Percentiles rank a stretch among this genome's conserved stretches.
phyloP scores from a whole-genome alignment of 208 protist genomes.

The Crithidia acanthocephali region DNA sequence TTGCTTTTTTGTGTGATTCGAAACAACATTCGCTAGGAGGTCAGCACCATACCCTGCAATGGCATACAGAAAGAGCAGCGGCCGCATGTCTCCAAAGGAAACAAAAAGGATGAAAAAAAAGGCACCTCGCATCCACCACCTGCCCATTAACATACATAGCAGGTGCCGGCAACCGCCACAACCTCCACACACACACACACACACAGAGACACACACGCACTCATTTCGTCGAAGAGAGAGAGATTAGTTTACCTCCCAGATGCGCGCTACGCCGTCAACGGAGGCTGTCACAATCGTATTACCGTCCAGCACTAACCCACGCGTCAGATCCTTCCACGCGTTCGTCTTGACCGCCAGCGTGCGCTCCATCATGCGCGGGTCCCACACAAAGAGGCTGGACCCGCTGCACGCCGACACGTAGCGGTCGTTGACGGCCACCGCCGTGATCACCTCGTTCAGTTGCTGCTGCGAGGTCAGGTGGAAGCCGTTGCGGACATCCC shows the following conservation, averaged over 20 bases:
- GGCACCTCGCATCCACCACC: no score
- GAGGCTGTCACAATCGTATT: slow-evolving; percentile 83
- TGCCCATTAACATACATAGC: no score
- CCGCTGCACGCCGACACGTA: slow-evolving; percentile 81
- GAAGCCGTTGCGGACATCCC: slow-evolving; percentile 81
- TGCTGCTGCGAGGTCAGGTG: slow-evolving; percentile 59
- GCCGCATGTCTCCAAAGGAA: no score
- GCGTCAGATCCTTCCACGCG: slow-evolving; percentile 87
- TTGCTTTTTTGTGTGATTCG: no score
- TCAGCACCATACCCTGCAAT: no score
- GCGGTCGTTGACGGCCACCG: slow-evolving; percentile 72
- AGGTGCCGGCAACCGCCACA: no score
- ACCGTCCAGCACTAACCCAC: slow-evolving; percentile 82
- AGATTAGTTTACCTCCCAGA: slow-evolving; percentile 71
- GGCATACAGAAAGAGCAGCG: no score
- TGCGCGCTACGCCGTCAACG: slow-evolving; percentile 82
- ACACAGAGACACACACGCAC: not conserved
- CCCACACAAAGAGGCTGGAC: slow-evolving; percentile 82
- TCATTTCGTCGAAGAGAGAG: no score
- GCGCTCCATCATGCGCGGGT: slow-evolving; percentile 64
- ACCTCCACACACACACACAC: slow-evolving; percentile 7
- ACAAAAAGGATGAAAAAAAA: no score
- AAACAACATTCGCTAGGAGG: no score
- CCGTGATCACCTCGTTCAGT: slow-evolving; percentile 78
- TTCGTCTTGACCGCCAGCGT: slow-evolving; percentile 68